These are phyloP conservation scores for Coemansia sp. DNA, from an alignment of 192 early-diverging fungal species.

Conservation along the genomic window DNA sequence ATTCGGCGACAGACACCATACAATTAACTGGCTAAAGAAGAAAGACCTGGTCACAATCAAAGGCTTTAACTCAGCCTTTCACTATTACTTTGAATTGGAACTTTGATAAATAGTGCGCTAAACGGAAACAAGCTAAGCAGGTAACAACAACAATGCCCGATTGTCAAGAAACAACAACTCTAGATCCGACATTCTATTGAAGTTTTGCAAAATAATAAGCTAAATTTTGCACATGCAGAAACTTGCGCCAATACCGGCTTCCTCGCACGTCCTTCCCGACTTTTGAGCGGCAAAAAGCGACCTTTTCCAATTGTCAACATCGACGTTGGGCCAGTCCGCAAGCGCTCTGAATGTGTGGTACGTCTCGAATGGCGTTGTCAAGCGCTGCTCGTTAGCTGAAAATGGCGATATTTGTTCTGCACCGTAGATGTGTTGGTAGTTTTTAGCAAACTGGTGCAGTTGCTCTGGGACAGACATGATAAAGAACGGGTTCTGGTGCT, in stretches of 20 bases:
- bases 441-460: constrained; percentile 33
- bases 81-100: not conserved
- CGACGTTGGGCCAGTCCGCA: constrained; percentile 39
- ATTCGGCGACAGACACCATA: not conserved
- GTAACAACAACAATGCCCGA: not conserved
- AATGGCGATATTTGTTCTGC: constrained; percentile 27
- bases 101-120: not conserved
- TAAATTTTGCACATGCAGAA: constrained; percentile 40
- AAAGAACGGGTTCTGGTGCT: constrained; percentile 52
- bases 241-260: constrained; percentile 35
- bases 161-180: too few relatives aligned
- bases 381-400: constrained; percentile 38
- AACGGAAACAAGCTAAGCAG: not conserved
- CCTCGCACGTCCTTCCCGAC: constrained; percentile 31
- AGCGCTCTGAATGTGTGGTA: constrained; percentile 43
- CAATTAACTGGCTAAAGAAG: not conserved
- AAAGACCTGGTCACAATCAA: not conserved
- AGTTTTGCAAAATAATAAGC: not conserved
- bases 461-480: constrained; percentile 34
- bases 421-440: constrained; percentile 17
- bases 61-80: not conserved
- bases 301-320: constrained; percentile 19
- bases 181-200: not conserved
- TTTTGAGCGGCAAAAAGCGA: constrained; percentile 38
- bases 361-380: constrained; percentile 43